Conservation (phyloP, 2,329 filamentous ascomycete genomes). For the Colletotrichum falcatum region DNA sequence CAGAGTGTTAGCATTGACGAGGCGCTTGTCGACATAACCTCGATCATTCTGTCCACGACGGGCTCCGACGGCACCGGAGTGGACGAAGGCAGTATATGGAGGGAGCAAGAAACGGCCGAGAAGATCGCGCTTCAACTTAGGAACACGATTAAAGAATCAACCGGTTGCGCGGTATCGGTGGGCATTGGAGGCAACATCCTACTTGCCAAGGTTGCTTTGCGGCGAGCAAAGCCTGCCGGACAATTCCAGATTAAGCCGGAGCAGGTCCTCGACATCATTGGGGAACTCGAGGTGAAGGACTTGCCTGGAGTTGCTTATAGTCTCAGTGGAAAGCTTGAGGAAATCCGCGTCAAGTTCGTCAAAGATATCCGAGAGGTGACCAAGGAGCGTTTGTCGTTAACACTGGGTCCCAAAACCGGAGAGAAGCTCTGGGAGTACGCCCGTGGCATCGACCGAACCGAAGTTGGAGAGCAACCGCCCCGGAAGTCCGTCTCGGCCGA, state of each 20-base stretch:
- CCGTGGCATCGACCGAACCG: constrained; percentile 84
- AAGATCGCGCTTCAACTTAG: constrained; percentile 77
- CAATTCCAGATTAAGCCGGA: constrained; percentile 90
- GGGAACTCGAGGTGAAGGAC: constrained; percentile 80
- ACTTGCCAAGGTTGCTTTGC: constrained; percentile 88
- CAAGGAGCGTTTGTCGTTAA: constrained; percentile 78
- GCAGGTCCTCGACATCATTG: constrained; percentile 80
- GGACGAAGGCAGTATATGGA: constrained; percentile 76
- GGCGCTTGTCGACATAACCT: constrained; percentile 86
- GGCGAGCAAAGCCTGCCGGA: constrained; percentile 93
- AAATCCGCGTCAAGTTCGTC: constrained; percentile 84
- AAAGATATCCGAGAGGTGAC: constrained; percentile 83
- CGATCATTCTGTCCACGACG: constrained; percentile 72
- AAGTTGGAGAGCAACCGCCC: constrained; percentile 86
- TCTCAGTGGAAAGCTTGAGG: constrained; percentile 87
- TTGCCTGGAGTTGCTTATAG: constrained; percentile 94
- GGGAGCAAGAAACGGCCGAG: constrained; percentile 84
- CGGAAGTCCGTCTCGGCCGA: constrained; percentile 97
- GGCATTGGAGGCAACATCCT: constrained; percentile 93
- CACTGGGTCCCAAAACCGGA: constrained; percentile 91
- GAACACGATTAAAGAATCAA: constrained; percentile 76
- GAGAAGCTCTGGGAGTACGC: constrained; percentile 92
- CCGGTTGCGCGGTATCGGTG: constrained; percentile 89
- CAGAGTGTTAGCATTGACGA: constrained; percentile 99
- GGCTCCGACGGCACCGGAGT: constrained; percentile 74